phyloP scores from a whole-genome alignment of 1,284 basidiomycete genomes.

The Ustilago tritici region DNA sequence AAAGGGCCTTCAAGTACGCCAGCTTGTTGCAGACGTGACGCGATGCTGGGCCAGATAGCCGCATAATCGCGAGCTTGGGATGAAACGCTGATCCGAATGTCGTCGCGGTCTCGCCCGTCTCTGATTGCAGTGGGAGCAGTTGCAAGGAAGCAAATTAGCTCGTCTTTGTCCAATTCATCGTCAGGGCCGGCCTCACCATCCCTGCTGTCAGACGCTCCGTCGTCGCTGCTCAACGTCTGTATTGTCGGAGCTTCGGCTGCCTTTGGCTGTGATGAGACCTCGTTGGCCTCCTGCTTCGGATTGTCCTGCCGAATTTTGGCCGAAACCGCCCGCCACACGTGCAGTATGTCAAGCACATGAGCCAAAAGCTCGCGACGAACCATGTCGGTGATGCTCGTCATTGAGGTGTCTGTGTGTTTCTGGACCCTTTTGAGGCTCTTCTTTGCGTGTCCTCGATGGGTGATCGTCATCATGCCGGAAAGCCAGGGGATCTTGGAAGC shows the following conservation, averaged over 20 bases:
- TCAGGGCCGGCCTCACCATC: background rate
- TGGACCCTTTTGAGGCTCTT: background rate
- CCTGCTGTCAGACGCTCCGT: background rate
- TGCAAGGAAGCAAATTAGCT: constrained; percentile 32
- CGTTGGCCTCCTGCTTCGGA: background rate
- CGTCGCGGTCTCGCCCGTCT: background rate
- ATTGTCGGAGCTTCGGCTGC: background rate
- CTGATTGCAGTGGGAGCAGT: background rate
- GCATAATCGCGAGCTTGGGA: background rate
- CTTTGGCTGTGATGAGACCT: background rate
- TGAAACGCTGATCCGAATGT: background rate
- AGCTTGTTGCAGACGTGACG: constrained; percentile 10
- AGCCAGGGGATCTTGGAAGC: constrained; percentile 39
- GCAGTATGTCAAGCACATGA: constrained; percentile 27
- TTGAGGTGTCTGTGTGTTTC: background rate
- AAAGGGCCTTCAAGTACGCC: background rate
- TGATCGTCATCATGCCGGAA: constrained; percentile 4
- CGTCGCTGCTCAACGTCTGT: background rate
- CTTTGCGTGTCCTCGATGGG: background rate
- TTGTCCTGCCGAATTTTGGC: background rate
- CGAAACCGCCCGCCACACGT: constrained; percentile 15
- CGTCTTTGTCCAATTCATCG: constrained; percentile 15
- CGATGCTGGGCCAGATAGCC: constrained; percentile 24
- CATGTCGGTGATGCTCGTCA: constrained; percentile 2
- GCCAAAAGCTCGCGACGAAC: constrained; percentile 28